Conservation (phyloP, 2,329 filamentous ascomycete genomes). For the Calonectria henricotiae region DNA sequence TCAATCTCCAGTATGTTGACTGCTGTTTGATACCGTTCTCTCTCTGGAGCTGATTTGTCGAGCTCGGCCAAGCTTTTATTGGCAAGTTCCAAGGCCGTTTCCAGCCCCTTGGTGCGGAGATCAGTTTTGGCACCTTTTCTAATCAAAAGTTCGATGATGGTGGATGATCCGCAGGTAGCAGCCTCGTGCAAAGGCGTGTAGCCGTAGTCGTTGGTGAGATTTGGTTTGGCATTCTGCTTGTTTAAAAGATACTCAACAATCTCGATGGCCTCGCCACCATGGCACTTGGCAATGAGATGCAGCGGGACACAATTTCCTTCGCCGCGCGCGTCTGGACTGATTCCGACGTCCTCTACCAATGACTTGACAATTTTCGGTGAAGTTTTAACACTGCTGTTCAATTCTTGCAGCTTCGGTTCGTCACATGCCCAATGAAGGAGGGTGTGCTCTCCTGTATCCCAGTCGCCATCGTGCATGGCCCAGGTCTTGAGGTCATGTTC, state of each 20-base stretch:
- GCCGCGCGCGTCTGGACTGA: background rate
- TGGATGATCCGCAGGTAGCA: background rate
- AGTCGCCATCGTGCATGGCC: slow-evolving; percentile 14
- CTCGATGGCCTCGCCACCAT: background rate
- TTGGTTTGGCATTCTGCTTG: background rate
- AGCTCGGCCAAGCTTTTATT: too few relatives aligned
- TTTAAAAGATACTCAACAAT: background rate
- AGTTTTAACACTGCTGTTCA: background rate
- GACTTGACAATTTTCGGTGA: background rate
- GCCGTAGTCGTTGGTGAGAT: background rate
- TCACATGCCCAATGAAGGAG: slow-evolving; percentile 18
- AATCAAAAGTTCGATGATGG: background rate
- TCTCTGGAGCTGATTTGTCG: too few relatives aligned
- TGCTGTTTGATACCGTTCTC: too few relatives aligned
- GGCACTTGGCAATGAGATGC: background rate
- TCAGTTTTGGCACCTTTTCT: background rate
- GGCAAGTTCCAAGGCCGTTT: background rate
- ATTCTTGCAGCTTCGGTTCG: background rate
- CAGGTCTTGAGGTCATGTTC: background rate
- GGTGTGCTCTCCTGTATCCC: slow-evolving; percentile 13
- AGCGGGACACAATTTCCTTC: background rate
- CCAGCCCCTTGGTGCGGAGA: background rate
- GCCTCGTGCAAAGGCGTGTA: slow-evolving; percentile 2
- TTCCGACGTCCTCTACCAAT: background rate
- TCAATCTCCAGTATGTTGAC: background rate